Evolutionary conservation across 192 early-diverging fungal species (phyloP).

Genomic region (Gamsiella multidivaricata): DNA sequence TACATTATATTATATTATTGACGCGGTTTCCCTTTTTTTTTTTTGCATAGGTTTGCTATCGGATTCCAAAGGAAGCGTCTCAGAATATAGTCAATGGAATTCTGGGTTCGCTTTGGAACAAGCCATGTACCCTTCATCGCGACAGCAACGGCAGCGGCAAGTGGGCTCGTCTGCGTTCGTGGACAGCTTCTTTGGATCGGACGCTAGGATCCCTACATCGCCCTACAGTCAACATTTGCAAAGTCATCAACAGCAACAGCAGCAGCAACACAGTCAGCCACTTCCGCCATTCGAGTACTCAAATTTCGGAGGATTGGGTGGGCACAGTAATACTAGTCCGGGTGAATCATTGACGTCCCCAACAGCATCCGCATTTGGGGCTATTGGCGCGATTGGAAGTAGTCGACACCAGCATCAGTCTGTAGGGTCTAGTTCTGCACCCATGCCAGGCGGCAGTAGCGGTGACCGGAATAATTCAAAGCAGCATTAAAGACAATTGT

Average conservation of each 20-base stretch:
- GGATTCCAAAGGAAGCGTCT: constrained; percentile 18
- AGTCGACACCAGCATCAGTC: constrained; percentile 1
- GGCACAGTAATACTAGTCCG: neutral
- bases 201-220: constrained; percentile 6
- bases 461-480: neutral
- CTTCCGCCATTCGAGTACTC: constrained; percentile 34
- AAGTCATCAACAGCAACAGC: constrained; percentile 17
- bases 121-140: constrained; percentile 28
- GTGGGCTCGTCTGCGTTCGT: constrained; percentile 15
- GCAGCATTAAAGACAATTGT: constrained; percentile 9
- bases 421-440: neutral
- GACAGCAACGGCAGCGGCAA: constrained; percentile 29
- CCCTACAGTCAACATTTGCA: constrained; percentile 15
- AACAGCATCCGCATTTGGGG: constrained; percentile 7
- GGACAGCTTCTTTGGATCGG: constrained; percentile 44
- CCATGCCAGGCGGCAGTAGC: neutral
- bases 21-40: neutral
- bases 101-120: constrained; percentile 46
- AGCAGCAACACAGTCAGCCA: constrained; percentile 9
- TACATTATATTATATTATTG: neutral
- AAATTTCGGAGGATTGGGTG: constrained; percentile 23
- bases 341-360: constrained; percentile 2
- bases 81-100: constrained; percentile 54
- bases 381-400: constrained; percentile 26
- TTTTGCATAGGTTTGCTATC: constrained; percentile 12